Conservation (phyloP, 108 stramenopile species). For the Pelagomonas calceolata region DNA sequence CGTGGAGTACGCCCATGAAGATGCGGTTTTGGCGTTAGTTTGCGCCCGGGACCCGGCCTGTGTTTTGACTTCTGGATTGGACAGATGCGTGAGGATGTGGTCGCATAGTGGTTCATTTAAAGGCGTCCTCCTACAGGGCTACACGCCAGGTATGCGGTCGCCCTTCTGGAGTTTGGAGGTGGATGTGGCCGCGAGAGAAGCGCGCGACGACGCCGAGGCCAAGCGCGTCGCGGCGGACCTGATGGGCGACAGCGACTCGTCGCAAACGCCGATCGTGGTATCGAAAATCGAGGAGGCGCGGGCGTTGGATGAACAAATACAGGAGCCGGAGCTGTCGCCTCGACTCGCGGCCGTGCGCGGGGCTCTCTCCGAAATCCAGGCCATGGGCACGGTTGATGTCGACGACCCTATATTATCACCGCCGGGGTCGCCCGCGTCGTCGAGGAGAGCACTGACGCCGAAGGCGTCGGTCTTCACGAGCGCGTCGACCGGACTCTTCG, state of each 20-base stretch:
- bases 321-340: too few relatives aligned
- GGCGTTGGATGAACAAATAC: too few relatives aligned
- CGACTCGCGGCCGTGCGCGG: neutral
- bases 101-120: neutral
- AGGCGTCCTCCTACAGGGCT: conserved; percentile 6
- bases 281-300: too few relatives aligned
- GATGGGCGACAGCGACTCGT: neutral
- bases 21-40: neutral
- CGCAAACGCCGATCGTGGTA: too few relatives aligned
- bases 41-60: neutral
- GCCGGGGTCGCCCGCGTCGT: too few relatives aligned
- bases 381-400: neutral
- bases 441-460: too few relatives aligned
- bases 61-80: neutral
- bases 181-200: neutral
- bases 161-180: conserved; percentile 6
- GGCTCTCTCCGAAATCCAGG: neutral
- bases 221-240: neutral
- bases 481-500: too few relatives aligned
- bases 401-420: too few relatives aligned
- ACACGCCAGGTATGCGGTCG: neutral
- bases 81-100: conserved; percentile 9
- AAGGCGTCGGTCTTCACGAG: too few relatives aligned
- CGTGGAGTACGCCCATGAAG: conserved; percentile 7
- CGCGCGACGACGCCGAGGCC: neutral